phyloP scores from a whole-genome alignment of 768 basidiomycete species.

The Termitomyces sp. region DNA sequence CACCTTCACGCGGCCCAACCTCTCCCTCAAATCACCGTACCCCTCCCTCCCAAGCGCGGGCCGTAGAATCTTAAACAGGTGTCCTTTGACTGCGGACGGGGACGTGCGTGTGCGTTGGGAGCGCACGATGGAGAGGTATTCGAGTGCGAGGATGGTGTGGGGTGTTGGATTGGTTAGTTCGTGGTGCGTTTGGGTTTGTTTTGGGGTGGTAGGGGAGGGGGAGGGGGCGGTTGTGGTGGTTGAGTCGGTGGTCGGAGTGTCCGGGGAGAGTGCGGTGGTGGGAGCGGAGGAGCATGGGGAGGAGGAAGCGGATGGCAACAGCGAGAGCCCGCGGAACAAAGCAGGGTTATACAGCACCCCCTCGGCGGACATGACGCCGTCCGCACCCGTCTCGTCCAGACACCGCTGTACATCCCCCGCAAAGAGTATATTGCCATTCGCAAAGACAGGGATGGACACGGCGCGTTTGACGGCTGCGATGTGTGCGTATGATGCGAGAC shows the following conservation, averaged over 20 bases:
- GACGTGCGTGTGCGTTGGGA: conserved; percentile 61
- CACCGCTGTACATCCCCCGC: conserved; percentile 80
- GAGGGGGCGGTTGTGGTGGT: background rate
- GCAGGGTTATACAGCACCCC: conserved; percentile 93
- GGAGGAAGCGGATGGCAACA: too few relatives aligned
- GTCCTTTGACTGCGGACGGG: conserved; percentile 79
- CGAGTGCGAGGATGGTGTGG: conserved; percentile 56
- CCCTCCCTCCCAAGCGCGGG: conserved; percentile 64
- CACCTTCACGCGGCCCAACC: conserved; percentile 53
- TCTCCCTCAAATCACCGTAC: conserved; percentile 63
- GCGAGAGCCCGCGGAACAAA: conserved; percentile 47
- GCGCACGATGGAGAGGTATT: conserved; percentile 36
- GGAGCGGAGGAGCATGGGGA: too few relatives aligned
- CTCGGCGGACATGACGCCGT: conserved; percentile 94
- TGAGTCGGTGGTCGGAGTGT: too few relatives aligned
- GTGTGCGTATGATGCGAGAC: conserved; percentile 85
- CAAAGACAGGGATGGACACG: conserved; percentile 90
- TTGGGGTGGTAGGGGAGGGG: too few relatives aligned
- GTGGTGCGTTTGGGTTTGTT: too few relatives aligned
- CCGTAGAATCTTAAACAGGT: conserved; percentile 90
- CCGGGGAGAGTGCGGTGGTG: too few relatives aligned
- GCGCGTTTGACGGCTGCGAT: conserved; percentile 90
- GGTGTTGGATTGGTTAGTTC: conserved; percentile 40
- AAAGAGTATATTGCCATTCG: conserved; percentile 94
- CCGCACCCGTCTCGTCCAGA: conserved; percentile 79